Conservation (phyloP, 2,329 filamentous ascomycete species). For the Orbilia ellipsospora region DNA sequence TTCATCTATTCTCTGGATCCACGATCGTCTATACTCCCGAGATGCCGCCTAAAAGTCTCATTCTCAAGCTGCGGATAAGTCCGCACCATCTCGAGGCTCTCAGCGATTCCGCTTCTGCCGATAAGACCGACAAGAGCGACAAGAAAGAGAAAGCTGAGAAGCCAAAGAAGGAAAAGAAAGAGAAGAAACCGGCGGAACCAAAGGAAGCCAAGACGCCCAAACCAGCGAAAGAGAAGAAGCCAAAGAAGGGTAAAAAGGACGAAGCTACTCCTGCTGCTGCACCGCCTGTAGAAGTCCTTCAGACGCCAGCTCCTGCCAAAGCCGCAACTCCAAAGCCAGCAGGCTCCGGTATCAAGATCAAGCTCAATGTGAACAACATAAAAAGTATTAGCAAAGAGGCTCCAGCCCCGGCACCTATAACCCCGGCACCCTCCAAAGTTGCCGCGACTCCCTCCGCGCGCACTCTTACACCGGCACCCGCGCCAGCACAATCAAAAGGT, state of each 20-base stretch:
- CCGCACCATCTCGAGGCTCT: conserved; percentile 17
- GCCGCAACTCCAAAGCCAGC: conserved; percentile 29
- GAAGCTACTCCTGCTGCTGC: background rate
- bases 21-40: background rate
- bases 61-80: conserved; percentile 22
- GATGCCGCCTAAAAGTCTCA: conserved; percentile 30
- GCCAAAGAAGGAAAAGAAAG: conserved; percentile 48
- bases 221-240: conserved; percentile 34
- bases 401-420: conserved; percentile 9
- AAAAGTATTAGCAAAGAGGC: conserved; percentile 32
- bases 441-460: conserved; percentile 25
- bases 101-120: background rate
- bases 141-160: conserved; percentile 19
- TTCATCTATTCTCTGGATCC: no score
- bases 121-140: background rate
- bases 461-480: conserved; percentile 37
- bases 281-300: background rate
- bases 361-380: conserved; percentile 41
- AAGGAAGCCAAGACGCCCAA: conserved; percentile 26
- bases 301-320: conserved; percentile 13
- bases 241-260: conserved; percentile 31
- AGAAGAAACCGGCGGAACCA: conserved; percentile 22
- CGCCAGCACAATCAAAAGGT: conserved; percentile 10
- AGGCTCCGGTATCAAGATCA: conserved; percentile 50
- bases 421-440: conserved; percentile 21